phyloP scores from a whole-genome alignment of 106 monocot species.

The Agapanthus africanus region DNA sequence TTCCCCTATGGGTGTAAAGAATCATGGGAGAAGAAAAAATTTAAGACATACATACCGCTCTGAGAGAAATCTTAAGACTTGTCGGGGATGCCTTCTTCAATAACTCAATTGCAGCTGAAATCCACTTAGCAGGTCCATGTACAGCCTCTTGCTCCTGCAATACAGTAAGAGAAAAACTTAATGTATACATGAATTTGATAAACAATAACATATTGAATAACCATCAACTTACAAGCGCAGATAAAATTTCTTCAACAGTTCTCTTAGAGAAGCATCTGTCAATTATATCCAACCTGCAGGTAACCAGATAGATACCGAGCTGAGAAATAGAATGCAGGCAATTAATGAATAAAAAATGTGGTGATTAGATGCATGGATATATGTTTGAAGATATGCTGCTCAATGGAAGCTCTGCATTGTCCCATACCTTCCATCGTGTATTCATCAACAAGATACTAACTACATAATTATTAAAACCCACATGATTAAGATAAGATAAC shows the following conservation, averaged over 20 bases:
- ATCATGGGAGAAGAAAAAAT: no score
- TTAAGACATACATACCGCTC: conserved; percentile 83
- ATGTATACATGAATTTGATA: background rate
- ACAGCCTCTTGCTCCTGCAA: conserved; percentile 64
- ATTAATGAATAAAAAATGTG: no score
- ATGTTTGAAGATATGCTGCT: no score
- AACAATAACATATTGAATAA: background rate
- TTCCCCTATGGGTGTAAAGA: no score
- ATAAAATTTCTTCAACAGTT: conserved; percentile 82
- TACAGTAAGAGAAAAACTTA: background rate
- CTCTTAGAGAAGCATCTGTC: conserved; percentile 80
- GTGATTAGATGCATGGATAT: no score
- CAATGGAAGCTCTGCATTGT: no score
- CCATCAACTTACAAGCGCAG: conserved; percentile 71
- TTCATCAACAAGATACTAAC: no score
- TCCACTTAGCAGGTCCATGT: conserved; percentile 52
- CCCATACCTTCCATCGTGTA: no score
- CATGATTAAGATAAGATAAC: no score
- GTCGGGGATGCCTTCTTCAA: conserved; percentile 85
- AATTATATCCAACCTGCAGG: conserved; percentile 68
- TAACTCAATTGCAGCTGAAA: conserved; percentile 52
- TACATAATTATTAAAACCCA: no score
- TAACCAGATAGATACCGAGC: background rate
- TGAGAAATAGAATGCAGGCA: no score
- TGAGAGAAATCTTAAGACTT: conserved; percentile 86